Evolutionary conservation across 2,329 filamentous ascomycete species (phyloP).

Genomic region (Botrytis paeoniae): DNA sequence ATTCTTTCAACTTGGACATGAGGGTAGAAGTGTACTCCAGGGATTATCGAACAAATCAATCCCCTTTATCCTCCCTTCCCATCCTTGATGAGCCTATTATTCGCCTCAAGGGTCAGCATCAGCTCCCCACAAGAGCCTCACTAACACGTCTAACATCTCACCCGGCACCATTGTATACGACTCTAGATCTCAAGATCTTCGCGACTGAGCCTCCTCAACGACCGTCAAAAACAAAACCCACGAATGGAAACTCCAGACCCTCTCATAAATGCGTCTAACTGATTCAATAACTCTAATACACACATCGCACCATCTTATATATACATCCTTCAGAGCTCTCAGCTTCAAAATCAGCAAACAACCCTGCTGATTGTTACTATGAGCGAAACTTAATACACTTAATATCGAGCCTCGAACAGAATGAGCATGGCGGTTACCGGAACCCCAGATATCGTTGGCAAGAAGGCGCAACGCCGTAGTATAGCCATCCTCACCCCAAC

Average conservation of each 20-base stretch:
- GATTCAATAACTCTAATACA: not conserved
- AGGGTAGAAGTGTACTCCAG: not conserved
- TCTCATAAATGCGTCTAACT: not conserved
- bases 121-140: not conserved
- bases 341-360: not conserved
- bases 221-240: not conserved
- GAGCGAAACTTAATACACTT: not conserved
- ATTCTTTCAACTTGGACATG: not conserved
- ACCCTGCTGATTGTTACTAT: not conserved
- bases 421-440: not conserved
- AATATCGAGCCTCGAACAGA: not conserved
- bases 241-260: not conserved
- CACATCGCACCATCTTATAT: not conserved
- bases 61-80: not conserved
- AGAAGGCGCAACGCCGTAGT: not conserved
- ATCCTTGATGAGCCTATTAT: not conserved
- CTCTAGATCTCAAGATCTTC: not conserved
- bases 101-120: not conserved
- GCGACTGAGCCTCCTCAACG: not conserved
- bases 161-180: not conserved
- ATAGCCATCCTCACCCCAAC: not conserved
- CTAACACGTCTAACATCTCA: not conserved
- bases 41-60: not conserved
- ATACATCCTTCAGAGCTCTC: not conserved
- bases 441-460: not conserved